Evolutionary conservation across 331 rosid species (phyloP).

Genomic region (Malus hybrid): DNA sequence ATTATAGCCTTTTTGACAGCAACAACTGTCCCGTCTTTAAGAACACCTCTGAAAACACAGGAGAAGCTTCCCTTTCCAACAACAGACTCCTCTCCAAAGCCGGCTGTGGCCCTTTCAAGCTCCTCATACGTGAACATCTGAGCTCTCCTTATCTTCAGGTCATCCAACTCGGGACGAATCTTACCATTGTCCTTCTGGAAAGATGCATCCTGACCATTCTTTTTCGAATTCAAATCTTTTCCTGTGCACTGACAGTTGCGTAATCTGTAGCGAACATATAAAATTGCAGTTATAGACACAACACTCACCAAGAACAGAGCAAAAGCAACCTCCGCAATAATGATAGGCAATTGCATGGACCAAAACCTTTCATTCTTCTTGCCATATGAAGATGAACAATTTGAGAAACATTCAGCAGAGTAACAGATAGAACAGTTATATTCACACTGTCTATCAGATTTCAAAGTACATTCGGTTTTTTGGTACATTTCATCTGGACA

Average conservation of each 20-base stretch:
- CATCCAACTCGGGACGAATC: slow-evolving; percentile 68
- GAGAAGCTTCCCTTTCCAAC: slow-evolving; percentile 97
- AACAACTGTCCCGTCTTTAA: slow-evolving; percentile 80
- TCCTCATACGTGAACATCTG: slow-evolving; percentile 84
- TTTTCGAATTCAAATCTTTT: slow-evolving; percentile 36
- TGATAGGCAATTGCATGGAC: slow-evolving; percentile 73
- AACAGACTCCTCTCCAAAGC: slow-evolving; percentile 77
- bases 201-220: slow-evolving; percentile 23
- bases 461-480: slow-evolving; percentile 40
- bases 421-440: slow-evolving; percentile 77
- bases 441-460: slow-evolving; percentile 58
- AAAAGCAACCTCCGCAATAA: slow-evolving; percentile 72
- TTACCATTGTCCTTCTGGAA: slow-evolving; percentile 51
- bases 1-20: slow-evolving; percentile 89
- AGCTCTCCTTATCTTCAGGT: slow-evolving; percentile 75
- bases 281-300: slow-evolving; percentile 54
- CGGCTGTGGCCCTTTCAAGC: slow-evolving; percentile 70
- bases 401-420: slow-evolving; percentile 52
- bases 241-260: slow-evolving; percentile 57
- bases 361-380: slow-evolving; percentile 56
- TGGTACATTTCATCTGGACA: slow-evolving; percentile 73
- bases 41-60: slow-evolving; percentile 73
- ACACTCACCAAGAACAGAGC: slow-evolving; percentile 55
- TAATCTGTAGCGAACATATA: slow-evolving; percentile 71
- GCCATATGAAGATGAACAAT: slow-evolving; percentile 44